These are phyloP conservation scores for Scenedesmus sp. DNA, from an alignment of 163 green algal species.

Conservation along the genomic window DNA sequence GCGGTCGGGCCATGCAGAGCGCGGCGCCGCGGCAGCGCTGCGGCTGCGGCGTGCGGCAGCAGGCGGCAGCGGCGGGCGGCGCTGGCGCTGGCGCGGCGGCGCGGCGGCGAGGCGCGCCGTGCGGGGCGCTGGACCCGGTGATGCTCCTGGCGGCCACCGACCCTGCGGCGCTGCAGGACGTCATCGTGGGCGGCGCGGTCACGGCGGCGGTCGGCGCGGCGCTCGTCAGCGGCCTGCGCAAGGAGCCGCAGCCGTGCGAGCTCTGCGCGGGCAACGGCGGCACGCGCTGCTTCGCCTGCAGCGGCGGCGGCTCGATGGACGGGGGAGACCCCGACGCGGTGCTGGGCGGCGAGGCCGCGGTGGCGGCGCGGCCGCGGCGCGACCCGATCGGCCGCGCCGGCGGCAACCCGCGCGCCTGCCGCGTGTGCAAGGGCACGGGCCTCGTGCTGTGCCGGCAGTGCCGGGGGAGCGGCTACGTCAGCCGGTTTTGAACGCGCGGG, in stretches of 20 bases:
- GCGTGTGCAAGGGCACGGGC: conserved; percentile 53
- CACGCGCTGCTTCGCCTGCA: conserved; percentile 66
- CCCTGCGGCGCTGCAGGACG: conserved; percentile 53
- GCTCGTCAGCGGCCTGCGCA: conserved; percentile 50
- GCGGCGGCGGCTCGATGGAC: conserved; percentile 46
- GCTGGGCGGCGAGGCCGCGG: conserved; percentile 4
- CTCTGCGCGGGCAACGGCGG: conserved; percentile 61
- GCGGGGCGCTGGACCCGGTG: conserved; percentile 1
- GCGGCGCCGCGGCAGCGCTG: no score
- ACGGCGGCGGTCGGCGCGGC: conserved; percentile 53
- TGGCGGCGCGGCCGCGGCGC: conserved; percentile 3
- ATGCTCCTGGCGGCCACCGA: conserved; percentile 14
- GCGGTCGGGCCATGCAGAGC: no score
- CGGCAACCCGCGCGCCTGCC: conserved; percentile 1
- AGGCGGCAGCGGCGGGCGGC: no score
- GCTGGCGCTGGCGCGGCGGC: no score
- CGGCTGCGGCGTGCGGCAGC: no score
- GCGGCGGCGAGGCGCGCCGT: no score
- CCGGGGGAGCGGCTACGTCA: conserved; percentile 54
- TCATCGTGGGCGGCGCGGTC: conserved; percentile 66
- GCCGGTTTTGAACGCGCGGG: conserved; percentile 13
- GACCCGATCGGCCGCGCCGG: background rate
- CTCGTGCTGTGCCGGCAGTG: conserved; percentile 60
- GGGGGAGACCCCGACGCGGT: conserved; percentile 7
- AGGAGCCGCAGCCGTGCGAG: conserved; percentile 58